Percentiles rank a stretch among this genome's conserved stretches.
These are phyloP conservation scores for California macrophylla DNA, from an alignment of 441 rosid genomes.

Conservation along the genomic window DNA sequence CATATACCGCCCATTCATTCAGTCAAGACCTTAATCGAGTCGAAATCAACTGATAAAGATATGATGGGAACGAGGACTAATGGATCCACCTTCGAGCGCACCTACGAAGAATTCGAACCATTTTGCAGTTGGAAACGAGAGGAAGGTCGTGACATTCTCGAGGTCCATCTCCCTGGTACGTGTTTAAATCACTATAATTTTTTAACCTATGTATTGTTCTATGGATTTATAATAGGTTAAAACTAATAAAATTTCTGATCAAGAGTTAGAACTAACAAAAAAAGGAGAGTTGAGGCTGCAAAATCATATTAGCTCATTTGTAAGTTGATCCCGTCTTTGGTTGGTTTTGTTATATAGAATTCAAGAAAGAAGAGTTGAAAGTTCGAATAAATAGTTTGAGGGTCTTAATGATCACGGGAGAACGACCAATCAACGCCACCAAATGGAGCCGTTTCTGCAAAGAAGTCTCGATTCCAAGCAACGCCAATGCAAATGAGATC, in stretches of 20 bases:
- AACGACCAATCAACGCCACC: neutral
- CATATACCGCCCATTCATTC: too few relatives aligned
- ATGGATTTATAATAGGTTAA: too few relatives aligned
- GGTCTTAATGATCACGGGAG: neutral
- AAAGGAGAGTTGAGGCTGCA: too few relatives aligned
- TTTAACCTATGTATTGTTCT: too few relatives aligned
- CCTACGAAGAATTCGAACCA: slow-evolving; percentile 39
- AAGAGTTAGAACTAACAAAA: too few relatives aligned
- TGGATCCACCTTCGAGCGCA: neutral
- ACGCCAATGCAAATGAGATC: slow-evolving; percentile 1
- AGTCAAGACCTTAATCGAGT: neutral
- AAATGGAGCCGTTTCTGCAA: neutral
- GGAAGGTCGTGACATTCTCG: slow-evolving; percentile 22
- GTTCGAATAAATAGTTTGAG: neutral
- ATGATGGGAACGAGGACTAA: neutral
- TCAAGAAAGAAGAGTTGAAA: neutral
- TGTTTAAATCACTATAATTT: too few relatives aligned
- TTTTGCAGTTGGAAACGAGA: slow-evolving; percentile 29
- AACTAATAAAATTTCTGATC: too few relatives aligned
- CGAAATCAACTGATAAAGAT: neutral
- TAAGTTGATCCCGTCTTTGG: too few relatives aligned
- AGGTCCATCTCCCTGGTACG: slow-evolving; percentile 31
- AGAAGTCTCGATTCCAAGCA: neutral
- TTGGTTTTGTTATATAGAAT: neutral
- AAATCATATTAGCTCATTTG: too few relatives aligned